Percentiles rank a stretch among this genome's conserved stretches.
Conservation (phyloP, 257 asterid species). For the Eustoma russellianum region DNA sequence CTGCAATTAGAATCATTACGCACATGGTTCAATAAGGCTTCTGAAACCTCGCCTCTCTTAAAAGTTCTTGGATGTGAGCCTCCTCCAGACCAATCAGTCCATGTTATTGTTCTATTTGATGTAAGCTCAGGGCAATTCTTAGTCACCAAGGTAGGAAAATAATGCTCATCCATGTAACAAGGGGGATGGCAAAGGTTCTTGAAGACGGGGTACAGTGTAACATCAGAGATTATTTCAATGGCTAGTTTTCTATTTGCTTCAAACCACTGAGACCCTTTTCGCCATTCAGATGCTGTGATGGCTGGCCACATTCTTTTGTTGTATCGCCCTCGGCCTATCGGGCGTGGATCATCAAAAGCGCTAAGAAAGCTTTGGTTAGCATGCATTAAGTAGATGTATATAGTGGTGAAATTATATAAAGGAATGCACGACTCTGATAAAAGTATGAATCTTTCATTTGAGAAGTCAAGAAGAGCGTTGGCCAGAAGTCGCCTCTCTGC, state of each 20-base stretch:
- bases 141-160: constrained; percentile 61
- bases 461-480: constrained; percentile 60
- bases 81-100: constrained; percentile 74
- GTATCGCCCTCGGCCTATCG: constrained; percentile 60
- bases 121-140: constrained; percentile 44
- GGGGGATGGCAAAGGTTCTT: constrained; percentile 58
- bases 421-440: constrained; percentile 81
- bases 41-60: constrained; percentile 27
- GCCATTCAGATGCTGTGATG: constrained; percentile 43
- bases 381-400: constrained; percentile 46
- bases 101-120: constrained; percentile 48
- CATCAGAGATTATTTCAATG: constrained; percentile 45
- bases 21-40: constrained; percentile 31
- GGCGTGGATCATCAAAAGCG: constrained; percentile 51
- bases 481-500: constrained; percentile 69
- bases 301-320: constrained; percentile 53
- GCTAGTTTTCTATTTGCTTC: constrained; percentile 41
- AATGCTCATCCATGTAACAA: constrained; percentile 84
- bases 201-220: constrained; percentile 41
- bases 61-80: constrained; percentile 56
- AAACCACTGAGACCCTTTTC: too few relatives aligned
- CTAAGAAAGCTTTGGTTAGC: constrained; percentile 47
- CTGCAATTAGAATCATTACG: too few relatives aligned
- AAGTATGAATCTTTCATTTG: constrained; percentile 58
- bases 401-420: constrained; percentile 48